phyloP scores from a whole-genome alignment of 176 grass and related monocot genomes.

The Aechmea fasciata region DNA sequence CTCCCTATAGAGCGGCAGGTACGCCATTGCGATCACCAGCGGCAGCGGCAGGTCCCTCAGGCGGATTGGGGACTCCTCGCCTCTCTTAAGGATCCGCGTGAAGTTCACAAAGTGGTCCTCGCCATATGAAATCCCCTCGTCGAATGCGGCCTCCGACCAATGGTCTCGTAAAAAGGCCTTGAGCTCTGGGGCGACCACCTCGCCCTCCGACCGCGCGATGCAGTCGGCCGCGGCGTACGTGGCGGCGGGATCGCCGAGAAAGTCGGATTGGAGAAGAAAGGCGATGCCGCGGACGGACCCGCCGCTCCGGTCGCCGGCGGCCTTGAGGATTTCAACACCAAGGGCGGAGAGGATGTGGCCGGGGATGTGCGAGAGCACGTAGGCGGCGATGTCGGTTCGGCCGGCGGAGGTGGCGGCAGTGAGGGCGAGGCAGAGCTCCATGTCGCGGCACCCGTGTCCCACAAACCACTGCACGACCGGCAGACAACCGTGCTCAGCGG shows the following conservation, averaged over 20 bases:
- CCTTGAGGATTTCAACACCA: slow-evolving; percentile 80
- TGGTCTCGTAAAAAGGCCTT: slow-evolving; percentile 55
- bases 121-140: slow-evolving; percentile 29
- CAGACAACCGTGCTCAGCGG: slow-evolving; percentile 70
- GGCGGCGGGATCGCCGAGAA: slow-evolving; percentile 42
- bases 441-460: slow-evolving; percentile 73
- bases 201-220: slow-evolving; percentile 28
- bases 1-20: slow-evolving; percentile 77
- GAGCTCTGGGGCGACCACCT: slow-evolving; percentile 29
- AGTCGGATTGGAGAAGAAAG: slow-evolving; percentile 69
- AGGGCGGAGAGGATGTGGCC: slow-evolving; percentile 72
- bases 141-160: slow-evolving; percentile 55
- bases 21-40: slow-evolving; percentile 75
- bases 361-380: slow-evolving; percentile 73
- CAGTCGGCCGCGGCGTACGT: slow-evolving; percentile 58
- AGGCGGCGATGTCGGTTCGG: slow-evolving; percentile 45
- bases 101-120: slow-evolving; percentile 57
- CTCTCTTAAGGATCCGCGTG: slow-evolving; percentile 45
- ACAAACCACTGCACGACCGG: slow-evolving; percentile 89
- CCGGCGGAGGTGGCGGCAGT: slow-evolving; percentile 72
- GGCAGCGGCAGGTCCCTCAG: slow-evolving; percentile 46
- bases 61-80: slow-evolving; percentile 31
- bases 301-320: slow-evolving; percentile 77
- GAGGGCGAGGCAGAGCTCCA: slow-evolving; percentile 91
- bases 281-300: slow-evolving; percentile 55